Base-by-base conservation (phyloP, 2,329 filamentous ascomycete species). In the Periconia macrospinosa region DNA sequence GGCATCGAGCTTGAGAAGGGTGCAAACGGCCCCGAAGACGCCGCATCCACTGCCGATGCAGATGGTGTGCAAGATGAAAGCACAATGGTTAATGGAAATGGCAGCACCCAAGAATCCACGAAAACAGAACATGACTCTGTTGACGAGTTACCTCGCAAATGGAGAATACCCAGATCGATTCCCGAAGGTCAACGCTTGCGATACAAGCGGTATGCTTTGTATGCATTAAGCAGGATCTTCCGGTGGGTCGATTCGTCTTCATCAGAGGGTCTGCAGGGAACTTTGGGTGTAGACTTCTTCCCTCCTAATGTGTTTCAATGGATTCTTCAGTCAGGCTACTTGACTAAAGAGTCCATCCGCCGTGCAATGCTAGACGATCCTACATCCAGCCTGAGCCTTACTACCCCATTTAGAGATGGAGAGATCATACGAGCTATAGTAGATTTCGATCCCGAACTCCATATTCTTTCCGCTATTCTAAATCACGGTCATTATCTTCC, bases 391-490 rank as follows among this genome's bases (percentile, higher is more conserved):
- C 72, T 80, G 17, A 69, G 74, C 23, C 72, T 71, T 18, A 68
- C 74, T 14, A 78, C 82, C 41, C 72, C 76, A n/a, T 76, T 81
- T 23, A 73, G 83, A 14, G 79, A 86, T 11, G 83, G 83, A 33
- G 84, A 88, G 53, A 77, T 92, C 3, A 81, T 90, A 19, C 74
- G 79, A 43, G 79, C 86, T 43, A 75, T 92, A 37, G 80, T 83
- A 1, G 80, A 86, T 46, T 79, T 86, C n/a, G 89, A 92, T 62
- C 83, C 85, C 2, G 85, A 86, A 33, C 81, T 91, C 69, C 83
- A 86, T 47, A 76, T 91, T 2, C 78, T 92, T 40, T 79, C 87
- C 42, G 82, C 81, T 51, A 84, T 90, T 54, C 76, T 92, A 7
- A 83, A 84, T 18, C 64, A 76, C 40, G 81, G 82, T 6, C 88